Conservation (phyloP, 345 rosid species). For the Citrus mangshanensis region DNA sequence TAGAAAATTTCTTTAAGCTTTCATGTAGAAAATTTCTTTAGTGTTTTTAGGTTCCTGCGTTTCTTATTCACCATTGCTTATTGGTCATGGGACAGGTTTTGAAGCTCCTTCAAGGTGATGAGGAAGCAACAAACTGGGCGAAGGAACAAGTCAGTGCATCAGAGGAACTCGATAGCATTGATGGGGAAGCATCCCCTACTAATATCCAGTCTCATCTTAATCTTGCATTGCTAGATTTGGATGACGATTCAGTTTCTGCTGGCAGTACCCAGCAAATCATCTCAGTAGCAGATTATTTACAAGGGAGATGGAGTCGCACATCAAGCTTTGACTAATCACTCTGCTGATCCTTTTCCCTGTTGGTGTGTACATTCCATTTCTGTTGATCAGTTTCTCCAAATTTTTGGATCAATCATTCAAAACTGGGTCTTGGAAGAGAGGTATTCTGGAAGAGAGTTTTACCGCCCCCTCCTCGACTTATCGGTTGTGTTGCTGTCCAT, state of each 20-base stretch:
- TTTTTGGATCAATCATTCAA: neutral
- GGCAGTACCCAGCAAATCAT: slow-evolving; percentile 58
- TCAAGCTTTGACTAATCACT: slow-evolving; percentile 57
- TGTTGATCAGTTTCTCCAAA: neutral
- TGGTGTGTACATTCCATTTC: slow-evolving; percentile 21
- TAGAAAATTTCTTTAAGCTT: neutral
- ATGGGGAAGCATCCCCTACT: slow-evolving; percentile 45
- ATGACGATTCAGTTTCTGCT: slow-evolving; percentile 58
- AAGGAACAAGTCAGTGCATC: slow-evolving; percentile 48
- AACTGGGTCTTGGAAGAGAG: slow-evolving; percentile 54
- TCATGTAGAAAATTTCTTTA: neutral
- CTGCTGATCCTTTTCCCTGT: neutral
- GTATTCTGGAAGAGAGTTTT: slow-evolving; percentile 30
- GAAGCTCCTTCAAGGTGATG: slow-evolving; percentile 80
- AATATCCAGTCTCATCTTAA: slow-evolving; percentile 78
- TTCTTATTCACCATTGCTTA: neutral
- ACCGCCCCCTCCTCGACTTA: slow-evolving; percentile 48
- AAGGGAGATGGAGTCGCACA: slow-evolving; percentile 77
- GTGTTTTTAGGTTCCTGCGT: neutral
- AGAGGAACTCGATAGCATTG: slow-evolving; percentile 37
- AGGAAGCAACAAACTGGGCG: slow-evolving; percentile 69
- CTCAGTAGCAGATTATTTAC: slow-evolving; percentile 70
- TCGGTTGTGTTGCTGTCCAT: neutral
- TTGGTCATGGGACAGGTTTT: slow-evolving; percentile 42
- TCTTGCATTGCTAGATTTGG: slow-evolving; percentile 75